phyloP scores from a whole-genome alignment of 164 flowering plant species.

The Magnolia officinalis region DNA sequence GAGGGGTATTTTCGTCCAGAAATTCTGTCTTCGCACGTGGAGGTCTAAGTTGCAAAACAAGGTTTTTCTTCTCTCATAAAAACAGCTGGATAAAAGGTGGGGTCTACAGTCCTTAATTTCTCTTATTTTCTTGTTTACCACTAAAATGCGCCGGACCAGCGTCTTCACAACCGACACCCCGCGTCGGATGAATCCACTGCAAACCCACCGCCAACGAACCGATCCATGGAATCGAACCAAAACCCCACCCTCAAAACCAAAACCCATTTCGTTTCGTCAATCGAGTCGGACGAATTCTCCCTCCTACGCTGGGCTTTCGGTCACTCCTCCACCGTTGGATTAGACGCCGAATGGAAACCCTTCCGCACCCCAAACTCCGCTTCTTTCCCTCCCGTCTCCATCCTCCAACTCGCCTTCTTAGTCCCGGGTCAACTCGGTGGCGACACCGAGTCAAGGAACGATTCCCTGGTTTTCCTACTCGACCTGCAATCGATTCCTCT shows the following conservation, averaged over 20 bases:
- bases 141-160: neutral
- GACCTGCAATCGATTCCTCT: conserved; percentile 52
- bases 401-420: conserved; percentile 82
- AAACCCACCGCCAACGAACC: neutral
- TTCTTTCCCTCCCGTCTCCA: conserved; percentile 60
- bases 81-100: too few relatives aligned
- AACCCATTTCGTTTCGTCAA: conserved; percentile 46
- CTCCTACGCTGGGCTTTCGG: conserved; percentile 40
- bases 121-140: too few relatives aligned
- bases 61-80: too few relatives aligned
- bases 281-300: conserved; percentile 72
- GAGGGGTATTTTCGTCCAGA: too few relatives aligned
- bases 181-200: neutral
- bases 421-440: conserved; percentile 12
- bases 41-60: too few relatives aligned
- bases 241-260: conserved; percentile 15
- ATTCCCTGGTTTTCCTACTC: conserved; percentile 51
- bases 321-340: conserved; percentile 59
- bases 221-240: conserved; percentile 11
- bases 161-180: neutral
- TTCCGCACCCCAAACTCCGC: conserved; percentile 19
- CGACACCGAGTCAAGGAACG: conserved; percentile 20
- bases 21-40: too few relatives aligned
- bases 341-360: conserved; percentile 98
- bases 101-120: too few relatives aligned